These are phyloP conservation scores for Diospyros kaki DNA, from an alignment of 148 eudicot genomes.

Conservation along the genomic window DNA sequence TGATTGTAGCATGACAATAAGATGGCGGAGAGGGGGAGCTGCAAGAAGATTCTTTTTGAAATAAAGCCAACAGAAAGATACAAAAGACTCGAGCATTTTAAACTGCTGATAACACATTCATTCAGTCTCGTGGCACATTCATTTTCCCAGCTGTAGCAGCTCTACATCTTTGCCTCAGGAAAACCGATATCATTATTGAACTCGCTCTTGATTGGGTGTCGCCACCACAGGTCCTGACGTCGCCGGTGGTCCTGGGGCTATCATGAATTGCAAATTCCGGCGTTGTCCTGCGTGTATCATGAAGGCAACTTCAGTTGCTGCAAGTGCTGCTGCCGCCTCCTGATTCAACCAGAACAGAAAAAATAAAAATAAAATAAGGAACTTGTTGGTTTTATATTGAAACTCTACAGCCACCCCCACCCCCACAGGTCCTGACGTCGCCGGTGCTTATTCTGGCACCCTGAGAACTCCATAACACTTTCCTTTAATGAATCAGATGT, in stretches of 20 bases:
- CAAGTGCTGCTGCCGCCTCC: slow-evolving; percentile 67
- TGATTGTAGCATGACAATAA: not conserved
- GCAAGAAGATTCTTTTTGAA: not conserved
- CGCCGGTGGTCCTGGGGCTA: slow-evolving; percentile 39
- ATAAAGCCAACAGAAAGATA: not conserved
- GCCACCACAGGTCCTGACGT: slow-evolving; percentile 16
- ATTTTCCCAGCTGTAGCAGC: not conserved
- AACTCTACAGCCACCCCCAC: too few species aligned
- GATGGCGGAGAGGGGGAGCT: not conserved
- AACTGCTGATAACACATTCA: not conserved
- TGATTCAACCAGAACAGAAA: slow-evolving; percentile 16
- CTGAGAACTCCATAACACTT: too few species aligned
- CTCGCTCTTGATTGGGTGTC: slow-evolving; percentile 30
- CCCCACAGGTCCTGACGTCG: too few species aligned
- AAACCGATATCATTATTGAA: slow-evolving; percentile 15
- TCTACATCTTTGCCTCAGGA: not conserved
- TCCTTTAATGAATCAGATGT: too few species aligned
- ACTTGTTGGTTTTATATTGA: too few species aligned
- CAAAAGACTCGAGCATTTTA: too few species aligned
- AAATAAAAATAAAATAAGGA: too few species aligned
- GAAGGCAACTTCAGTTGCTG: slow-evolving; percentile 69
- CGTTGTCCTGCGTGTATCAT: slow-evolving; percentile 67
- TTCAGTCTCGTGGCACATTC: not conserved
- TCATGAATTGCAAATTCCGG: slow-evolving; percentile 58
- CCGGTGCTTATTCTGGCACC: too few species aligned